Percentiles rank a stretch among this genome's conserved stretches.
Conservation (phyloP, 768 basidiomycete genomes). For the Xerocomellus intermedius region DNA sequence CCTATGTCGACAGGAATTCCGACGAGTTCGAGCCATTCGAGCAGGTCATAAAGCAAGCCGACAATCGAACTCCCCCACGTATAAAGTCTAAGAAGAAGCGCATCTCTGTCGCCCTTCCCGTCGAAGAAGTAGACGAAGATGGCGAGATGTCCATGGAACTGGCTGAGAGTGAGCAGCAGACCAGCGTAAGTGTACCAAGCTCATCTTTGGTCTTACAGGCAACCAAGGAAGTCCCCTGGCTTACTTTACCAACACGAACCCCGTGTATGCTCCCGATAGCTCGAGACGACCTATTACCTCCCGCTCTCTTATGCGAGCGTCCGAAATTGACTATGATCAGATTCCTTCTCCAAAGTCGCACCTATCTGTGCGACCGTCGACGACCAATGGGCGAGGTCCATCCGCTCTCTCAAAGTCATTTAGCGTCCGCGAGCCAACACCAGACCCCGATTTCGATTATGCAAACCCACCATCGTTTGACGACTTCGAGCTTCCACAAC, state of each 20-base stretch:
- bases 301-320: slow-evolving; percentile 49
- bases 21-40: slow-evolving; percentile 86
- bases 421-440: slow-evolving; percentile 20
- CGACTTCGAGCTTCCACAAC: slow-evolving; percentile 25
- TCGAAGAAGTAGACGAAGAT: slow-evolving; percentile 46
- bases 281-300: slow-evolving; percentile 38
- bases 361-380: slow-evolving; percentile 29
- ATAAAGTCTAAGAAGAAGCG: slow-evolving; percentile 53
- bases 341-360: slow-evolving; percentile 57
- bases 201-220: slow-evolving; percentile 18
- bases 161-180: slow-evolving; percentile 51
- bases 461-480: slow-evolving; percentile 22
- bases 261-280: slow-evolving; percentile 40
- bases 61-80: slow-evolving; percentile 60
- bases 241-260: slow-evolving; percentile 36
- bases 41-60: slow-evolving; percentile 66
- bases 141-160: slow-evolving; percentile 81
- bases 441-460: slow-evolving; percentile 27
- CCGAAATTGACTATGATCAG: slow-evolving; percentile 59
- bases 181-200: not conserved
- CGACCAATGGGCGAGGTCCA: slow-evolving; percentile 36
- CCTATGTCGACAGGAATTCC: slow-evolving; percentile 65
- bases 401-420: slow-evolving; percentile 33
- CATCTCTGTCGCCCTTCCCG: slow-evolving; percentile 34
- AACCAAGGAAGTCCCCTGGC: slow-evolving; percentile 32